These are phyloP conservation scores for Fusarium praegraminearum DNA, from an alignment of 2,329 filamentous ascomycete species.

Conservation along the genomic window DNA sequence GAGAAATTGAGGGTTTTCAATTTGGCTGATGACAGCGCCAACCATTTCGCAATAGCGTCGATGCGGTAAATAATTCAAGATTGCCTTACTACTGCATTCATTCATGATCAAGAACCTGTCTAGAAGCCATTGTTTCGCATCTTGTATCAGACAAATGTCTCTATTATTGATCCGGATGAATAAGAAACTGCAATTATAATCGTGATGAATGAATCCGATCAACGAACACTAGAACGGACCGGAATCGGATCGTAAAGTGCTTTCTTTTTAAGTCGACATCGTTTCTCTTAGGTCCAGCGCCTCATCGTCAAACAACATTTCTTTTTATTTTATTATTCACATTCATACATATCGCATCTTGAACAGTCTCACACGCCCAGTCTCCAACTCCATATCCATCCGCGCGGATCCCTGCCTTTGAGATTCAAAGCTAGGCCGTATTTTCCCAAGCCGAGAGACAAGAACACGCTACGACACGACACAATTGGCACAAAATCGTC, in stretches of 20 bases:
- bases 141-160: slow-evolving; percentile 25
- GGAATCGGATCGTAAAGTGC: slow-evolving; percentile 6
- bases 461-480: slow-evolving; percentile 49
- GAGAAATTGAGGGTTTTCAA: slow-evolving; percentile 26
- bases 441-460: slow-evolving; percentile 45
- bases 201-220: slow-evolving; percentile 17
- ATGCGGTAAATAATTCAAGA: slow-evolving; percentile 24
- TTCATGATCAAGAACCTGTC: not conserved
- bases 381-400: slow-evolving; percentile 19
- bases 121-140: slow-evolving; percentile 17
- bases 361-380: slow-evolving; percentile 38
- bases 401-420: slow-evolving; percentile 45
- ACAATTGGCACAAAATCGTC: slow-evolving; percentile 46
- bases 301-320: slow-evolving; percentile 27
- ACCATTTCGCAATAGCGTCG: slow-evolving; percentile 13
- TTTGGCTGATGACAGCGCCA: slow-evolving; percentile 6
- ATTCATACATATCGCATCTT: slow-evolving; percentile 10
- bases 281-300: slow-evolving; percentile 17
- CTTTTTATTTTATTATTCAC: slow-evolving; percentile 3
- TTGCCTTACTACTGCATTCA: slow-evolving; percentile 2
- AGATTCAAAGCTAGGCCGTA: slow-evolving; percentile 36
- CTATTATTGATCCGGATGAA: slow-evolving; percentile 10
- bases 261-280: slow-evolving; percentile 6
- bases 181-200: not conserved
- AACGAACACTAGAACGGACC: not conserved